phyloP scores from a whole-genome alignment of 495 filamentous ascomycete species.

The Penicillium herquei region DNA sequence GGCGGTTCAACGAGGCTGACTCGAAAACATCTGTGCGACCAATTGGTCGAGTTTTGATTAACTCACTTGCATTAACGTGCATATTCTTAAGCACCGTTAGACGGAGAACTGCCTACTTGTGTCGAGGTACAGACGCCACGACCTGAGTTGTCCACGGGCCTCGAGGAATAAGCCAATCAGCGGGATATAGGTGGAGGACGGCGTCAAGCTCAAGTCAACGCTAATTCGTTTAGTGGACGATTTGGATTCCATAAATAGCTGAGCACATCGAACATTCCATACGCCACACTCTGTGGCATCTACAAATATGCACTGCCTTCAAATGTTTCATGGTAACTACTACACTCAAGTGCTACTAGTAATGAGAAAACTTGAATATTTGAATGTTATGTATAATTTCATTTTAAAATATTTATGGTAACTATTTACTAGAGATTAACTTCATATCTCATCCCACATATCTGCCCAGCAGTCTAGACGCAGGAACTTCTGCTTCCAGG shows the following conservation, averaged over 20 bases:
- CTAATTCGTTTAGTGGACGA: background rate
- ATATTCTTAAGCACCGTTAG: no score
- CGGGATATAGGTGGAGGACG: background rate
- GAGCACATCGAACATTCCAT: background rate
- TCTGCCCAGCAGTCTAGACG: constrained; percentile 11
- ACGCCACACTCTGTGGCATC: background rate
- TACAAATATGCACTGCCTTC: background rate
- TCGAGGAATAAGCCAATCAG: background rate
- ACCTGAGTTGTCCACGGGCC: background rate
- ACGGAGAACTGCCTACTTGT: no score
- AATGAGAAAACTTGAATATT: no score
- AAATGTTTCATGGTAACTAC: no score
- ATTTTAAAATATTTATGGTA: background rate
- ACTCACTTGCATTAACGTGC: no score
- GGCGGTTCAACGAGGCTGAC: no score
- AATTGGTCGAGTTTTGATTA: no score
- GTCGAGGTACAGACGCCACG: background rate
- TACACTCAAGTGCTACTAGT: no score
- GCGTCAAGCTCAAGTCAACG: background rate
- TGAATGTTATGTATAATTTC: background rate
- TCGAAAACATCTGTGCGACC: no score
- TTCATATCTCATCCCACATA: constrained; percentile 9
- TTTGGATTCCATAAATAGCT: background rate
- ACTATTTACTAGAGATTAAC: constrained; percentile 2
- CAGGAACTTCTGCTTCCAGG: constrained; percentile 6